Evolutionary conservation across 2,329 filamentous ascomycete species (phyloP), one percentile per base, ranked within the genome.

Genomic region (Neofusicoccum sp.): DNA sequence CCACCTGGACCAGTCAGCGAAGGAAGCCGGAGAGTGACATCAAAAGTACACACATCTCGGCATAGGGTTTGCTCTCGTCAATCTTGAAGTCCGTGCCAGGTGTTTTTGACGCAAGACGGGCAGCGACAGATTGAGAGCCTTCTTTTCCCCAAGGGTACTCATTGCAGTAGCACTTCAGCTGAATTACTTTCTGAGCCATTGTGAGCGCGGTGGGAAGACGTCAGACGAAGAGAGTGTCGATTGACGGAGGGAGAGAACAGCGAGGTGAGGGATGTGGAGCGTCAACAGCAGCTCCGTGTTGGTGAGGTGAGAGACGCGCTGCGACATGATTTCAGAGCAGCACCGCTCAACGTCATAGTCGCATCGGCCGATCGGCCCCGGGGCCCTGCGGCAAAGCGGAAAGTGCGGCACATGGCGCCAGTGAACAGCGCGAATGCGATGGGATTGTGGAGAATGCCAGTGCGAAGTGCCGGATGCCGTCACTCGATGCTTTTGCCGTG

Each of bases 121-220:
- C 89, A 11, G 87, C 86, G 11, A 90, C 73, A 0, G 88, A 91
- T 2, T 87, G 72, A 12, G 79, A 80, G 30, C 89, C 89, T 66
- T 83, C 80, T 70, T 86, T 89, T 2, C 89, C 89, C 88, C 89
- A 92, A 9, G 83, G 80, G 65, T 90, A 90, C 66, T 86, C 76
- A 70, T 85, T 85, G 70, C 81, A 82, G 44, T 76, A 73, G 66
- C 82, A 85, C 65, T 79, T 79, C 26, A 86, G 69, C 66, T 84
- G 81, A 61, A 85, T 76, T 9, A 84, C 77, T 60, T 79, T 78
- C 41, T 81, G 75, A 36, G 77, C 72, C 80, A 83, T 84, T 36
- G 38, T 71, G 47, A n/a, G 1, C 14, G n/a, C 14, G 41, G 26
- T 70, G 28, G 11, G 26, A 40, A 16, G 5, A 41, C 6, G 26